Conservation (phyloP, 805 yeast species). For the Pichia ethanolica region DNA sequence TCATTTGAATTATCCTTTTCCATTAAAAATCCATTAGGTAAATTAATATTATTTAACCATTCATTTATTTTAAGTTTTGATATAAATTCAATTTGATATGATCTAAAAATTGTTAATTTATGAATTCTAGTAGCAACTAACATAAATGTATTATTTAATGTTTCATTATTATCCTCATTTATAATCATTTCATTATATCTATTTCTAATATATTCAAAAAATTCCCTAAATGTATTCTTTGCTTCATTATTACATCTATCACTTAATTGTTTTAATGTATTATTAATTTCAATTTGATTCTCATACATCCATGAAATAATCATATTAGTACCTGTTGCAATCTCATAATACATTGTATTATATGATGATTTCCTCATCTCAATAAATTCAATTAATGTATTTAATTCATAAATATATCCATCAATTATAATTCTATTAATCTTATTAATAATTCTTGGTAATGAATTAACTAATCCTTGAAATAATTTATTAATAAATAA, state of each 20-base stretch:
- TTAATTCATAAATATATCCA: conserved; percentile 33
- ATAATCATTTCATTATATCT: conserved; percentile 43
- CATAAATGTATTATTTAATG: conserved; percentile 41
- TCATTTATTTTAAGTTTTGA: conserved; percentile 48
- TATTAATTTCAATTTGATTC: conserved; percentile 13
- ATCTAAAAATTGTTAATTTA: conserved; percentile 53
- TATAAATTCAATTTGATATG: conserved; percentile 45
- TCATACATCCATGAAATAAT: conserved; percentile 6
- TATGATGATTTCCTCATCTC: conserved; percentile 37
- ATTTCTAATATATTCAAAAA: conserved; percentile 47
- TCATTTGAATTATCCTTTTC: conserved; percentile 35
- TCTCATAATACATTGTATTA: conserved; percentile 49
- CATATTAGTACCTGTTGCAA: conserved; percentile 22
- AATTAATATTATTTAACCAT: conserved; percentile 58
- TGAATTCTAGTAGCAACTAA: conserved; percentile 58
- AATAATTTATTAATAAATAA: conserved; percentile 18
- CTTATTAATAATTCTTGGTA: conserved; percentile 48
- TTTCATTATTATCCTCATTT: conserved; percentile 39
- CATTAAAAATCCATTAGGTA: conserved; percentile 46
- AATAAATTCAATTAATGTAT: conserved; percentile 32
- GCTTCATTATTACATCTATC: conserved; percentile 4
- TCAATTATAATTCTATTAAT: conserved; percentile 43
- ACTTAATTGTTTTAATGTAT: conserved; percentile 4
- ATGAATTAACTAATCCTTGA: conserved; percentile 31
- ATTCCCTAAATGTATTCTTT: conserved; percentile 37